Evolutionary conservation across 2,329 filamentous ascomycete species (phyloP).

Genomic region (Microthyrium microscopicum): DNA sequence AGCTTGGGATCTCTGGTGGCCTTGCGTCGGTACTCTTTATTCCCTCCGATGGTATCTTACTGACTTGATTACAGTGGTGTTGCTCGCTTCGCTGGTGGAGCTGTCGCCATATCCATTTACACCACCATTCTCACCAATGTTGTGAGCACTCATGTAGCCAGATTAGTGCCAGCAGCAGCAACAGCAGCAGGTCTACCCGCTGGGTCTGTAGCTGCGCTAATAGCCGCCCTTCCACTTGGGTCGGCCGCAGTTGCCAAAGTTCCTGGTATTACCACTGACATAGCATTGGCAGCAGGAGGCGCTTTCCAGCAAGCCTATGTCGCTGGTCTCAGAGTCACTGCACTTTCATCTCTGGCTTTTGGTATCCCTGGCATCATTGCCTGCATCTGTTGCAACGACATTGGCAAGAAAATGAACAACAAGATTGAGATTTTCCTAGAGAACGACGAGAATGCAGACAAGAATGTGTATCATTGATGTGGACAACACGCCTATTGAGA

Average conservation of each 20-base stretch:
- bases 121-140: slow-evolving; percentile 11
- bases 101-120: slow-evolving; percentile 8
- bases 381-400: slow-evolving; percentile 19
- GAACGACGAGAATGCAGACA: slow-evolving; percentile 9
- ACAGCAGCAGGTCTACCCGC: slow-evolving; percentile 10
- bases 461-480: slow-evolving; percentile 4
- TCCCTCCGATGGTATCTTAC: background rate
- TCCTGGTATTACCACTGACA: slow-evolving; percentile 4
- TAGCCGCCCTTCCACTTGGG: slow-evolving; percentile 7
- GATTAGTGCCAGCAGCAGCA: slow-evolving; percentile 10
- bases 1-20: slow-evolving; percentile 12
- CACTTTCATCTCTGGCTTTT: slow-evolving; percentile 6
- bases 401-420: slow-evolving; percentile 21
- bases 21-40: slow-evolving; percentile 5
- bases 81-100: slow-evolving; percentile 6
- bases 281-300: slow-evolving; percentile 14
- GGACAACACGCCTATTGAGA: no score
- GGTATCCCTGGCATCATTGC: slow-evolving; percentile 10
- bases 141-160: slow-evolving; percentile 4
- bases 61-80: slow-evolving; percentile 1
- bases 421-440: slow-evolving; percentile 24
- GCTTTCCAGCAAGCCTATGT: slow-evolving; percentile 20
- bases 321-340: slow-evolving; percentile 9
- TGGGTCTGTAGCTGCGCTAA: slow-evolving; percentile 9
- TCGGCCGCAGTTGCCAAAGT: slow-evolving; percentile 6